Percentiles rank a stretch among this genome's conserved stretches.
Conservation (phyloP, 768 basidiomycete genomes). For the Lyophyllum shimeji region DNA sequence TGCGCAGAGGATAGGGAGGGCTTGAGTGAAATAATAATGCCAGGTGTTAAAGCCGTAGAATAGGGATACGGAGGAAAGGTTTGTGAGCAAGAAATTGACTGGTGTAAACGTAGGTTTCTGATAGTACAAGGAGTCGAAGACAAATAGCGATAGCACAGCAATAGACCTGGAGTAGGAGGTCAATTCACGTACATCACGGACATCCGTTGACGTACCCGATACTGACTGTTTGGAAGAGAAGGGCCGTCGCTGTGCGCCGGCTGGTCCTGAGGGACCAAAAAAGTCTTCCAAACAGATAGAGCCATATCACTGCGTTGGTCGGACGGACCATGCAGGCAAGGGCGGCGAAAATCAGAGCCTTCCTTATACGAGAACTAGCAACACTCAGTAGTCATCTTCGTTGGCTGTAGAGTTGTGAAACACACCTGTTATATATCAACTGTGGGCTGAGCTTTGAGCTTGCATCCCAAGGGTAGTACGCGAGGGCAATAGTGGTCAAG, state of each 20-base stretch:
- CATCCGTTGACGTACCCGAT: constrained; percentile 44
- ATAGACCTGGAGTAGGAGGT: constrained; percentile 19
- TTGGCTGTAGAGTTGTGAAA: background rate
- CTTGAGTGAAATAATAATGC: constrained; percentile 91
- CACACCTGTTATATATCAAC: constrained; percentile 39
- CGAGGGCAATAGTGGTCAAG: constrained; percentile 74
- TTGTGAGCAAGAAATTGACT: constrained; percentile 79
- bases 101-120: constrained; percentile 67
- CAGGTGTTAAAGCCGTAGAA: constrained; percentile 88
- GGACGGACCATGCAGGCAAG: constrained; percentile 83
- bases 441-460: constrained; percentile 34
- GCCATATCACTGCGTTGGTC: constrained; percentile 87
- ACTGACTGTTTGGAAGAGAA: constrained; percentile 37
- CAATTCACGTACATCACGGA: background rate
- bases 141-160: constrained; percentile 32
- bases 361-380: constrained; percentile 31
- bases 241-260: constrained; percentile 22
- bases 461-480: constrained; percentile 73
- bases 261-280: constrained; percentile 52
- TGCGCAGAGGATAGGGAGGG: constrained; percentile 76
- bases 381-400: background rate
- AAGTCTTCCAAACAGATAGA: constrained; percentile 60
- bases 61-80: constrained; percentile 82
- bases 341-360: constrained; percentile 59
- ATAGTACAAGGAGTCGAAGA: constrained; percentile 74